Percentiles rank a stretch among this genome's conserved stretches.
phyloP scores from a whole-genome alignment of 805 yeast species.

The Grigorovia yakushimaensis region DNA sequence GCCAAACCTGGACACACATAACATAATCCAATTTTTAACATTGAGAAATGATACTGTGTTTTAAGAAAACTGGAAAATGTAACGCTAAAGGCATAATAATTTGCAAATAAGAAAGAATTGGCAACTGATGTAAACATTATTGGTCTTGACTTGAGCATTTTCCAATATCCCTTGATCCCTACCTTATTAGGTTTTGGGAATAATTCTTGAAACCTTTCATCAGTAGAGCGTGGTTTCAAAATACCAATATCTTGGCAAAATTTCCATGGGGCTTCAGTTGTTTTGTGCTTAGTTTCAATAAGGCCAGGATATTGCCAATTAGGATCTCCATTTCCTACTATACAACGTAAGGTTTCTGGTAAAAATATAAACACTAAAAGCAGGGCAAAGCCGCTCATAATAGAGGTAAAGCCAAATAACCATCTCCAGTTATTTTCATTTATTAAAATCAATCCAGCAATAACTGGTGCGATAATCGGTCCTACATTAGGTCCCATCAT shows the following conservation, averaged over 20 bases:
- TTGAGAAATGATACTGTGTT: conserved; percentile 30
- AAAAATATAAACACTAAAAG: conserved; percentile 44
- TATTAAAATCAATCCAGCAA: conserved; percentile 68
- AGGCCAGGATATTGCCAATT: conserved; percentile 13
- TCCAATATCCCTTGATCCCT: conserved; percentile 29
- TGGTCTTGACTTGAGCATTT: conserved; percentile 34
- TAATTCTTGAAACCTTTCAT: conserved; percentile 13
- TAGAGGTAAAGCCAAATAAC: conserved; percentile 70
- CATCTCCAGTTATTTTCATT: conserved; percentile 73
- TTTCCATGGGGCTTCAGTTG: conserved; percentile 6
- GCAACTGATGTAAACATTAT: conserved; percentile 37
- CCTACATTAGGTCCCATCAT: conserved; percentile 85
- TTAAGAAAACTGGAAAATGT: conserved; percentile 36
- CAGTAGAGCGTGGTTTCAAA: conserved; percentile 19
- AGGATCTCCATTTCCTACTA: conserved; percentile 45
- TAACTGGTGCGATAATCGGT: conserved; percentile 75
- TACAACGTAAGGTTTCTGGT: conserved; percentile 72
- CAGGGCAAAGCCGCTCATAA: conserved; percentile 49
- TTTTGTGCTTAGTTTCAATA: neutral
- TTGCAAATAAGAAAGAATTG: conserved; percentile 43
- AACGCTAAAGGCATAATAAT: conserved; percentile 45
- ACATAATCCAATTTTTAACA: conserved; percentile 34
- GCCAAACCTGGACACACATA: conserved; percentile 47
- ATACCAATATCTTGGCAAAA: conserved; percentile 19
- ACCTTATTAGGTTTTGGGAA: conserved; percentile 42